Conservation (phyloP, 2,329 filamentous ascomycete species). For the Chaetomiaceae sp. region DNA sequence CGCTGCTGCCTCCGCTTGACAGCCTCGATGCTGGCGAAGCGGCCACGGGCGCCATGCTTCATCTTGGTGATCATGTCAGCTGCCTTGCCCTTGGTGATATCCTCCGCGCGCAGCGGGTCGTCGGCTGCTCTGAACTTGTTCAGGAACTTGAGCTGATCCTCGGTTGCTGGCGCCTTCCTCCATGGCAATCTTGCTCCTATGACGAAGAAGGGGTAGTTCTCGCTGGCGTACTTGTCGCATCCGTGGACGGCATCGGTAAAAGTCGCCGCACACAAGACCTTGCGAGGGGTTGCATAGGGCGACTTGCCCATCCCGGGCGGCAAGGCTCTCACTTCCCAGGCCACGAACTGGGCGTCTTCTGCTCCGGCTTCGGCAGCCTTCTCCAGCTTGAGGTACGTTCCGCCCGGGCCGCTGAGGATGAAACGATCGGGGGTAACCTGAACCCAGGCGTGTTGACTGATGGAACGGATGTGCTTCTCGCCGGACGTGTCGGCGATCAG, state of each 20-base stretch:
- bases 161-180: conserved; percentile 60
- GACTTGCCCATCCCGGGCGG: conserved; percentile 41
- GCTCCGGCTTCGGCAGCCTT: conserved; percentile 29
- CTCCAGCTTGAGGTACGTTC: conserved; percentile 55
- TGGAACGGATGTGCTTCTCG: conserved; percentile 69
- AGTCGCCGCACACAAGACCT: conserved; percentile 58
- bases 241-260: conserved; percentile 75
- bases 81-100: conserved; percentile 73
- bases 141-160: conserved; percentile 61
- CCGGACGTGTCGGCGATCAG: conserved; percentile 74
- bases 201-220: conserved; percentile 59
- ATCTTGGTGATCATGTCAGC: conserved; percentile 90
- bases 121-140: conserved; percentile 56
- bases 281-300: conserved; percentile 62
- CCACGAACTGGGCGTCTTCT: conserved; percentile 32
- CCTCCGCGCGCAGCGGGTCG: conserved; percentile 46
- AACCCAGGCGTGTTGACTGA: conserved; percentile 80
- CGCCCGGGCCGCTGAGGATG: conserved; percentile 58
- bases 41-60: conserved; percentile 70
- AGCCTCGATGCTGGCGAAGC: conserved; percentile 48
- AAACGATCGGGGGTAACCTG: conserved; percentile 64
- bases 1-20: conserved; percentile 45
- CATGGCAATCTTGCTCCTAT: conserved; percentile 63
- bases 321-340: conserved; percentile 43
- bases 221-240: conserved; percentile 71